A percentile compares a stretch with the other conserved stretches of the same genome.
Evolutionary conservation across 495 filamentous ascomycete species (phyloP).

Genomic region (Xanthoparmelia taractica): DNA sequence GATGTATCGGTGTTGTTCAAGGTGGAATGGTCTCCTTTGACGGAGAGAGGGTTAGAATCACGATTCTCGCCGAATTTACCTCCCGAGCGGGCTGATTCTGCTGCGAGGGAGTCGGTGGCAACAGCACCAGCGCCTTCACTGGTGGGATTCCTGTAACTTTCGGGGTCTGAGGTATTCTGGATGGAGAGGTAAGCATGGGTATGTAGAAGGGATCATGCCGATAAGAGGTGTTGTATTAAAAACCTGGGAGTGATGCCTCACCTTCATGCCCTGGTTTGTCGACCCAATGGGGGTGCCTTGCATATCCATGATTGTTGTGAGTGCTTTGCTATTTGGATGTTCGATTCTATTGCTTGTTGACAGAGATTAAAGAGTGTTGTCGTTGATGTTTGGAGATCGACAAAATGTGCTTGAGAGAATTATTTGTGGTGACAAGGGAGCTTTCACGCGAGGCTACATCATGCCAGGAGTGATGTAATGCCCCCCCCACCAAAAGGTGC

Average conservation of each 20-base stretch:
- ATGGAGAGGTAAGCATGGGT: background rate
- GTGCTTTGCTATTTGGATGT: background rate
- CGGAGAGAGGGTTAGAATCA: constrained; percentile 41
- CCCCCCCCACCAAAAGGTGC: constrained; percentile 9
- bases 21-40: constrained; percentile 43
- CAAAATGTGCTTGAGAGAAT: background rate
- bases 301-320: constrained; percentile 38
- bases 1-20: constrained; percentile 51
- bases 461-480: constrained; percentile 15
- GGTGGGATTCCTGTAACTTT: constrained; percentile 36
- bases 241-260: constrained; percentile 11
- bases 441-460: constrained; percentile 15
- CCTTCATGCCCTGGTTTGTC: constrained; percentile 39
- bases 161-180: constrained; percentile 44
- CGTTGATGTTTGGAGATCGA: background rate
- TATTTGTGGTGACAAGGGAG: background rate
- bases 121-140: constrained; percentile 50
- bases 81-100: constrained; percentile 46
- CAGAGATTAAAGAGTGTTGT: background rate
- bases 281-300: constrained; percentile 41
- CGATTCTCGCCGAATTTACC: constrained; percentile 49
- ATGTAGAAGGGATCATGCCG: background rate
- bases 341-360: too few relatives aligned
- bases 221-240: background rate
- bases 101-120: constrained; percentile 57